Percentiles rank a stretch among this genome's conserved stretches.
These are phyloP conservation scores for Coemansia sp. DNA, from an alignment of 192 early-diverging fungal species.

Conservation along the genomic window DNA sequence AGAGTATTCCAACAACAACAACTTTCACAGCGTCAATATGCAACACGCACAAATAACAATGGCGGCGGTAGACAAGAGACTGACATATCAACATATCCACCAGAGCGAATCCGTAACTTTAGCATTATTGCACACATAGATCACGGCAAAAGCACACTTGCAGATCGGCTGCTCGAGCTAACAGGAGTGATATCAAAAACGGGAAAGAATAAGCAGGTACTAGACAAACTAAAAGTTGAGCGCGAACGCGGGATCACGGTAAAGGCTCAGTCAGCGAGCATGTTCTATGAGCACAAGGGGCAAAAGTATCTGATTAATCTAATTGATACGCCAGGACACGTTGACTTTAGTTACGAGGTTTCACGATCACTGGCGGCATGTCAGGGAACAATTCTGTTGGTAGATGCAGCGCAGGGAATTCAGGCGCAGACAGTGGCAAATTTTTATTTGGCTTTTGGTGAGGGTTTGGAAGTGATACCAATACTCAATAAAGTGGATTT, in stretches of 20 bases:
- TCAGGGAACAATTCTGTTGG: slow-evolving; percentile 87
- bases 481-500: slow-evolving; percentile 96
- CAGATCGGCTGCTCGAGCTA: slow-evolving; percentile 89
- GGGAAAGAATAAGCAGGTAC: slow-evolving; percentile 79
- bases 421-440: slow-evolving; percentile 99
- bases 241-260: slow-evolving; percentile 96
- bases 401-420: slow-evolving; percentile 93
- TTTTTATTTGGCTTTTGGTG: slow-evolving; percentile 89
- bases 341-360: slow-evolving; percentile 96
- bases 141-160: slow-evolving; percentile 89
- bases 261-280: slow-evolving; percentile 90
- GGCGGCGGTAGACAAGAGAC: slow-evolving; percentile 30
- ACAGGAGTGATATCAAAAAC: slow-evolving; percentile 79
- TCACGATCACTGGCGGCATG: slow-evolving; percentile 90
- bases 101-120: slow-evolving; percentile 90
- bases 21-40: neutral
- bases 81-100: slow-evolving; percentile 67
- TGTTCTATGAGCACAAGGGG: slow-evolving; percentile 86
- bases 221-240: slow-evolving; percentile 96
- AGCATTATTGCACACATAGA: slow-evolving; percentile 86
- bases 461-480: slow-evolving; percentile 83
- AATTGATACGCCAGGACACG: slow-evolving; percentile 93
- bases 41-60: neutral
- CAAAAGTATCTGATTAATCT: slow-evolving; percentile 86
- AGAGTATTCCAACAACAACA: neutral